A percentile compares a stretch with the other conserved stretches of the same genome.
phyloP scores from a whole-genome alignment of 768 basidiomycete species.

The Pleurotus citrinopileatus region DNA sequence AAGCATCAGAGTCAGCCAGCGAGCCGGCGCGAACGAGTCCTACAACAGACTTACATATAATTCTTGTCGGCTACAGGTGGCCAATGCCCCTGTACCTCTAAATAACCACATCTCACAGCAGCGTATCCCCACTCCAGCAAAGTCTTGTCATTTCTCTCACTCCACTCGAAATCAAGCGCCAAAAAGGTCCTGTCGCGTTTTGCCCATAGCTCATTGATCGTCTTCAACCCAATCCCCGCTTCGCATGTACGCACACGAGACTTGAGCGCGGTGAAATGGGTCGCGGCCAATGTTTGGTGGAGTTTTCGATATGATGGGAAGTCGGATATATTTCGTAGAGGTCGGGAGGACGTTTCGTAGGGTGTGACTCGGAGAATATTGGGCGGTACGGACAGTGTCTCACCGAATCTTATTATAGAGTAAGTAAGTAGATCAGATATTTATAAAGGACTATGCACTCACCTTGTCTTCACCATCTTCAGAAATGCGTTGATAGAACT shows the following conservation, averaged over 20 bases:
- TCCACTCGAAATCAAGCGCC: slow-evolving; percentile 73
- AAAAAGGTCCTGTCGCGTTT: slow-evolving; percentile 71
- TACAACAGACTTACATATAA: slow-evolving; percentile 54
- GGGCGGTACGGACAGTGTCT: slow-evolving; percentile 67
- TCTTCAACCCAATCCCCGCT: slow-evolving; percentile 33
- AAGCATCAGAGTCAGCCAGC: slow-evolving; percentile 14
- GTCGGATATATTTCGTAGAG: slow-evolving; percentile 68
- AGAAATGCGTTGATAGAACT: slow-evolving; percentile 71
- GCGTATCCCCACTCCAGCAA: slow-evolving; percentile 84
- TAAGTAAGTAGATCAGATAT: neutral
- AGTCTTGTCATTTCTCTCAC: slow-evolving; percentile 65
- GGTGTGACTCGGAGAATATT: slow-evolving; percentile 69
- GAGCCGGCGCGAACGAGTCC: neutral
- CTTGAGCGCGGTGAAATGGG: slow-evolving; percentile 62
- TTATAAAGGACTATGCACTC: slow-evolving; percentile 9
- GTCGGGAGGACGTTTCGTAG: slow-evolving; percentile 67
- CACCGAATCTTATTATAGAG: slow-evolving; percentile 59
- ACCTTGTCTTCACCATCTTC: slow-evolving; percentile 86
- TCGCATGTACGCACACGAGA: slow-evolving; percentile 65
- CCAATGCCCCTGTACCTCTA: slow-evolving; percentile 68
- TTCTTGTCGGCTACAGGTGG: slow-evolving; percentile 74
- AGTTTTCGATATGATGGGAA: slow-evolving; percentile 67
- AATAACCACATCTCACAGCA: slow-evolving; percentile 67
- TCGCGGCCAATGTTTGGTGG: slow-evolving; percentile 68
- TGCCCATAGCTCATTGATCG: slow-evolving; percentile 67